Evolutionary conservation across 306 rosid species (phyloP).

Genomic region (Dalbergia cultrata): DNA sequence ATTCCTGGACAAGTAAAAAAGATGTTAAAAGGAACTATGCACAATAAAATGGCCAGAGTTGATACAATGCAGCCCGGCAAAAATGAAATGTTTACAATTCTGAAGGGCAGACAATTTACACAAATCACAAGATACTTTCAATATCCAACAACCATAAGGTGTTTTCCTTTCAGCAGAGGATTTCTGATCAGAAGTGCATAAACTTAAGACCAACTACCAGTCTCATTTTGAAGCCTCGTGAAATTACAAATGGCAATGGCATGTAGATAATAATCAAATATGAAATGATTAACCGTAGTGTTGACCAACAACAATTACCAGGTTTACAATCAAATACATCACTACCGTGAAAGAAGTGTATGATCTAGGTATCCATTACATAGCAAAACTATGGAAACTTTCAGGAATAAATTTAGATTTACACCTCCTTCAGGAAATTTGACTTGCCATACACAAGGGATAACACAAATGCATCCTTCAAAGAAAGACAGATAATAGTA

Average conservation of each 20-base stretch:
- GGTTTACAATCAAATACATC: conserved; percentile 2
- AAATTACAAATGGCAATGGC: background rate
- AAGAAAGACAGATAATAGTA: background rate
- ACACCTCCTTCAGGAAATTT: background rate
- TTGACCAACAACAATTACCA: background rate
- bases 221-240: background rate
- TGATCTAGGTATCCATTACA: too few species aligned
- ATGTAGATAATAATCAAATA: background rate
- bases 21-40: background rate
- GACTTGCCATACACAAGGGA: conserved; percentile 4
- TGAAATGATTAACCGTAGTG: background rate
- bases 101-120: conserved; percentile 7
- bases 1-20: conserved; percentile 2
- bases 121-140: conserved; percentile 21
- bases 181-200: background rate
- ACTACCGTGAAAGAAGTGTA: conserved; percentile 25
- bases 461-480: background rate
- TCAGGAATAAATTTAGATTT: conserved; percentile 15
- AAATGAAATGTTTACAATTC: background rate
- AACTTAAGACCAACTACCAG: background rate
- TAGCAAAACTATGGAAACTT: conserved; percentile 8
- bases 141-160: conserved; percentile 5
- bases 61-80: conserved; percentile 13
- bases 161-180: conserved; percentile 11
- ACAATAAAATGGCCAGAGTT: background rate